A percentile compares a stretch with the other conserved stretches of the same genome.
Evolutionary conservation across 192 early-diverging fungal genomes (phyloP).

Genomic region (Radiomyces spectabilis): DNA sequence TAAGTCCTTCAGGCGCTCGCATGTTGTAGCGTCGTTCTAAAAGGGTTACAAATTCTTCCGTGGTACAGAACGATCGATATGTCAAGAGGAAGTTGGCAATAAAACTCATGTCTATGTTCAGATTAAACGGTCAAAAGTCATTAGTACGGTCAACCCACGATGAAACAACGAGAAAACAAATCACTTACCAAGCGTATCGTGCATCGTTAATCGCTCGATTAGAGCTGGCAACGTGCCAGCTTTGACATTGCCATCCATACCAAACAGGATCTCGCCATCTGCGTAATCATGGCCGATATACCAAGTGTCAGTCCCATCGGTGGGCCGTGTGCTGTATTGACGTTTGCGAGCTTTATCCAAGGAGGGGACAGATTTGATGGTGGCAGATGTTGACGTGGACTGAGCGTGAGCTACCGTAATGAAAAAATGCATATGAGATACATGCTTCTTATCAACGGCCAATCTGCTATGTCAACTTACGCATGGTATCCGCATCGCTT

Average conservation of each 20-base stretch:
- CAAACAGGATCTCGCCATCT: slow-evolving; percentile 73
- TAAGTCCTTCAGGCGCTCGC: slow-evolving; percentile 61
- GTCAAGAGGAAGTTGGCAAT: slow-evolving; percentile 87
- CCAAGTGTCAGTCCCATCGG: slow-evolving; percentile 52
- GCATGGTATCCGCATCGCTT: no score
- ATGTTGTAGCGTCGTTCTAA: slow-evolving; percentile 78
- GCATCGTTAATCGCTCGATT: slow-evolving; percentile 86
- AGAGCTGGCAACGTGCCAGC: slow-evolving; percentile 86
- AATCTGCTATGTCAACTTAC: no score
- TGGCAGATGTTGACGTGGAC: no score
- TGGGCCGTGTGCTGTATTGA: neutral
- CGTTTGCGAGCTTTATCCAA: slow-evolving; percentile 10
- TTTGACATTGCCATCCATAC: slow-evolving; percentile 77
- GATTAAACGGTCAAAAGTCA: neutral
- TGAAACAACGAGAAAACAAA: neutral
- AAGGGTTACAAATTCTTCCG: slow-evolving; percentile 68
- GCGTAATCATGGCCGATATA: slow-evolving; percentile 76
- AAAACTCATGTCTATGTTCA: slow-evolving; percentile 62
- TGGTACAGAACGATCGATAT: slow-evolving; percentile 87
- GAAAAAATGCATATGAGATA: no score
- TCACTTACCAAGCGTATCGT: slow-evolving; percentile 51
- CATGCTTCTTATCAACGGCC: no score
- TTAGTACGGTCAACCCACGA: neutral
- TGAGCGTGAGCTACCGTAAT: no score
- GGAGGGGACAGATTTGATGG: no score